These are phyloP conservation scores for Amylostereum areolatum DNA, from an alignment of 1,284 basidiomycete genomes.

Conservation along the genomic window DNA sequence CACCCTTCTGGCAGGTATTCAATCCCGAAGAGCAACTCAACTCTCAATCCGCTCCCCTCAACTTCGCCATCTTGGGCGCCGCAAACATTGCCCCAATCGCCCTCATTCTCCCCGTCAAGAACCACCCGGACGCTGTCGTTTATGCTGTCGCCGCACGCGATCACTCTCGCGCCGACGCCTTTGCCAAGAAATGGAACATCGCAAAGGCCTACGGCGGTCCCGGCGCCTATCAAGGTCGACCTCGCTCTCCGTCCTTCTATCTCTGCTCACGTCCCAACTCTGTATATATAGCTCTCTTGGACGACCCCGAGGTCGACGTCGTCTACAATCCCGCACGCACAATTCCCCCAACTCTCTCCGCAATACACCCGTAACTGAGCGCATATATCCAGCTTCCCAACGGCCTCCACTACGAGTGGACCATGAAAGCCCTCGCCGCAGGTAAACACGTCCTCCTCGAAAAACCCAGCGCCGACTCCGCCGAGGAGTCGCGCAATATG, in stretches of 20 bases:
- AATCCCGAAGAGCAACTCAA: no score
- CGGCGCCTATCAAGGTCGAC: slow-evolving; percentile 46
- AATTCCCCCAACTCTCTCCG: background rate
- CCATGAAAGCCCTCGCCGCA: slow-evolving; percentile 63
- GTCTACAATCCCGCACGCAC: slow-evolving; percentile 56
- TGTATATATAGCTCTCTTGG: slow-evolving; percentile 39
- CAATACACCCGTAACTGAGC: background rate
- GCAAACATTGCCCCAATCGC: slow-evolving; percentile 59
- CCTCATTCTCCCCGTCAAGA: slow-evolving; percentile 46
- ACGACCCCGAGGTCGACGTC: slow-evolving; percentile 54
- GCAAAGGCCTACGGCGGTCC: slow-evolving; percentile 46
- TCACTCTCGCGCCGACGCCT: slow-evolving; percentile 39
- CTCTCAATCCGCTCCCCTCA: slow-evolving; percentile 24
- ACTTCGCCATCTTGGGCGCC: slow-evolving; percentile 59
- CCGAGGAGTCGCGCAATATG: slow-evolving; percentile 46
- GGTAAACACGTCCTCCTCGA: slow-evolving; percentile 73
- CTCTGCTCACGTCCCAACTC: background rate
- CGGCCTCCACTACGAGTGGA: slow-evolving; percentile 72
- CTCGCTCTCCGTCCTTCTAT: slow-evolving; percentile 5
- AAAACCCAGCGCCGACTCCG: slow-evolving; percentile 58
- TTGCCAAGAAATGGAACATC: slow-evolving; percentile 52
- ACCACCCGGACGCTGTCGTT: slow-evolving; percentile 54
- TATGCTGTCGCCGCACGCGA: slow-evolving; percentile 61
- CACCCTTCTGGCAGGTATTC: no score
- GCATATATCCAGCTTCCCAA: slow-evolving; percentile 47